Evolutionary conservation across 164 flowering plant genomes (phyloP), one percentile per base, ranked within the genome.

Genomic region (Hamamelis virginiana): DNA sequence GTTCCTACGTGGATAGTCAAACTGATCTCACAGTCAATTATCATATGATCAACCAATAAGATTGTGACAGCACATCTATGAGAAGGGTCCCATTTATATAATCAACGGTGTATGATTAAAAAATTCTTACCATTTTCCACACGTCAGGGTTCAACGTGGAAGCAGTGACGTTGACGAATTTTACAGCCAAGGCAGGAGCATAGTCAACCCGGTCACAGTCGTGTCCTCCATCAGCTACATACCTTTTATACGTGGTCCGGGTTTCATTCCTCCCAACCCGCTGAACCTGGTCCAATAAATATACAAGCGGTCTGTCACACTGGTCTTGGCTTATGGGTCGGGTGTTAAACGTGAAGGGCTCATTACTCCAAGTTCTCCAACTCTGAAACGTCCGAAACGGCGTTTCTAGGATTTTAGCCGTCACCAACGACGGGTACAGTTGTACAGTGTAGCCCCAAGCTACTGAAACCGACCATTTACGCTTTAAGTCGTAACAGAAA

Each of bases 401-500:
- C 65, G 83, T 88, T 64, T 73, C 84, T 59, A 91, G 76, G n/a
- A 78, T 75, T 41, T 83, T 80, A 0, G 89, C 82, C 0, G 81
- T 70, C 43, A 82, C 52, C 19, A 87, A 13, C 5, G 71, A 75
- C 0, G 87, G 84, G 51, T 86, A 83, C 33, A 93, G 61, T 78
- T 91, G 97, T 4, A 79, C 82, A 0, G 90, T 84, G 75, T 84
- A 90, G 0, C 97, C 98, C 98, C 98, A 93, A 0, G 97, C 82
- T 4, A 89, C 87, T 0, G 94, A 91, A 4, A 90, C 75, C 0
- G 96, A 80, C 96, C 94, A 89, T 9, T 80, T 83, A 0, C 80
- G 81, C 0, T 33, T 22, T 43, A 63, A 41, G 26, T 87, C 91
- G 61, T 91, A 89, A 63, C 98, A 91, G 58, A 87, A 74, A 59